Evolutionary conservation across 2,329 filamentous ascomycete genomes (phyloP).

Genomic region (Nemania sp.): DNA sequence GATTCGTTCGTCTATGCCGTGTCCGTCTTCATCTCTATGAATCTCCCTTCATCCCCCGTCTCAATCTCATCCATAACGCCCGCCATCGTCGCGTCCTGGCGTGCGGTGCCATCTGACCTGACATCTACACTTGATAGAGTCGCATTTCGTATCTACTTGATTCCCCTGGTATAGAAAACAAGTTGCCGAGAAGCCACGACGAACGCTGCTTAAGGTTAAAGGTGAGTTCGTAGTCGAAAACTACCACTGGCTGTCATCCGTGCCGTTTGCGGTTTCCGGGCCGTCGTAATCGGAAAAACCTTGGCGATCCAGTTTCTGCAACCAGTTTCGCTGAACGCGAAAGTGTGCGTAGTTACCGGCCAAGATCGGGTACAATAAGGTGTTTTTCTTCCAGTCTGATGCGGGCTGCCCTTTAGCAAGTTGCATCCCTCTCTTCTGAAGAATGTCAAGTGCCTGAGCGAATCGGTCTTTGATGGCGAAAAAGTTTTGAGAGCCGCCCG

Average conservation of each 20-base stretch:
- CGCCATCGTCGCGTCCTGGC: slow-evolving; percentile 10
- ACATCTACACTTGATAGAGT: neutral
- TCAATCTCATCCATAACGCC: slow-evolving; percentile 16
- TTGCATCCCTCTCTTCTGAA: slow-evolving; percentile 63
- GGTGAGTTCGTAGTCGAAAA: neutral
- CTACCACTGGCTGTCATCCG: neutral
- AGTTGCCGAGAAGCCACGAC: neutral
- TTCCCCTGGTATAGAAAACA: neutral
- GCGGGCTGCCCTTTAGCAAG: slow-evolving; percentile 44
- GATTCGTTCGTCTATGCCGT: slow-evolving; percentile 16
- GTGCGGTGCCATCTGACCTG: neutral
- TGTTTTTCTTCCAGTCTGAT: slow-evolving; percentile 43
- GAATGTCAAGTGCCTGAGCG: slow-evolving; percentile 60
- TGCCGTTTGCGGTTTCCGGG: neutral
- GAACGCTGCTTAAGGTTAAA: neutral
- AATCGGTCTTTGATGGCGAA: slow-evolving; percentile 71
- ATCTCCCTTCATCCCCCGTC: slow-evolving; percentile 17
- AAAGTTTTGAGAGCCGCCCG: slow-evolving; percentile 79
- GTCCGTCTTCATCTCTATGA: slow-evolving; percentile 12
- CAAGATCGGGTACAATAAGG: slow-evolving; percentile 73
- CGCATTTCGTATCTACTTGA: too few species aligned
- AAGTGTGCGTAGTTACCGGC: slow-evolving; percentile 66
- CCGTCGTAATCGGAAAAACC: slow-evolving; percentile 23
- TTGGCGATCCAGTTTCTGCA: slow-evolving; percentile 57
- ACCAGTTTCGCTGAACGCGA: slow-evolving; percentile 47